Evolutionary conservation across 345 rosid genomes (phyloP), one percentile per base, ranked within the genome.

Genomic region (Boechera divaricarpa): DNA sequence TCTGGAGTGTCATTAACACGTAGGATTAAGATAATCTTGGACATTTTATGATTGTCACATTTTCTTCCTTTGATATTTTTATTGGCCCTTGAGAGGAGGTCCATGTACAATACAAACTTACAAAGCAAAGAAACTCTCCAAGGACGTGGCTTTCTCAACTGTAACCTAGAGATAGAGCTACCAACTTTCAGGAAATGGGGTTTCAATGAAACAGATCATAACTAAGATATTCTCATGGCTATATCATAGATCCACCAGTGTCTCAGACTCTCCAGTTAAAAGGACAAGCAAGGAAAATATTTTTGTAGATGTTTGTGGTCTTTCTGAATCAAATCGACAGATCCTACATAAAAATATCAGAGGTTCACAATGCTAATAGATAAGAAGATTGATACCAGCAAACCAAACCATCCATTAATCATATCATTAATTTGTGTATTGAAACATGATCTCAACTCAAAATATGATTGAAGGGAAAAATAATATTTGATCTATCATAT

Each of bases 341-440:
- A 52, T 33, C 33, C 24, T 8, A 7, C 2, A 11, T 31, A 31
- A 16, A 16, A 16, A 6, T 11, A 13, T 39, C 5, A 56, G 15
- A 18, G 55, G 1, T 13, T 33, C 66, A 44, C 48, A 36, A 10
- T 35, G 59, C 67, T 21, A 16, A 54, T 18, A 73, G 31, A 52
- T 29, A 59, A 1, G 32, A 31, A 41, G 35, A 31, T 49, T 52
- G 29, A 61, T 54, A 63, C 10, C 16, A 70, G 33, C 8, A 63
- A 63, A 75, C 18, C 53, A 70, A 70, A 63, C 24, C 65, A 70
- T 70, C 70, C 59, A 63, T 35, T 54, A 24, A 61, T 61, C 56
- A 75, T 44, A 69, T 62, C 70, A 62, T 11, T 42, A 36, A 36
- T 26, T 26, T 15, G 10, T 55, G 77, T 26, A 45, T 12, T 15